Evolutionary conservation across 495 filamentous ascomycete species (phyloP), one percentile per base, ranked within the genome.

Genomic region (Endocarpon pusillum): DNA sequence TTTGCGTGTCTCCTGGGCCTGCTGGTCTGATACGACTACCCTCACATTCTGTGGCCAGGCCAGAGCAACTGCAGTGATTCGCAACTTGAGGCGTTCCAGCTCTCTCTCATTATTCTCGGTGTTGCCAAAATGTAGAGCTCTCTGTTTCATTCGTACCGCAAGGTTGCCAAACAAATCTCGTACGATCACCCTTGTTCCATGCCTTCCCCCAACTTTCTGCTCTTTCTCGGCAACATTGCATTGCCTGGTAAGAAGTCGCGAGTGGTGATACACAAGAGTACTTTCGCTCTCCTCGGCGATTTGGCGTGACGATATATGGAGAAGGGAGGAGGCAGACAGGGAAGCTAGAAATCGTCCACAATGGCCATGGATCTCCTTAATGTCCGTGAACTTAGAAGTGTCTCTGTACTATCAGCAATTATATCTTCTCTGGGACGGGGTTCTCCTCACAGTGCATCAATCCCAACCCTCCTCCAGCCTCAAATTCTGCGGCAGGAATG

Each of bases 91-190:
- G 1, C 58, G 53, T 10, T 81, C 71, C 76, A 82, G 87, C 33
- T 79, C 67, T 35, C 66, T 66, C 19, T 85, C 77, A 2, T 71
- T 38, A 28, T 78, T 69, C 8, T 64, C 55, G 2, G 60, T 58
- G 33, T 53, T 58, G 34, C 65, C 53, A 9, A 58, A 42, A 30
- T 49, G 36, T 3, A 62, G 44, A 8, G 69, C 64, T 43, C 84
- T 67, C 45, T 79, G 80, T 54, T 89, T 93, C 15, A 94, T 75
- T n/a, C 91, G 77, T 8, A 97, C 89, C 1, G 89, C 89, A 76
- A 97, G 85, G 32, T 82, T 85, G 1, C 87, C 89, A 54, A 94
- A 96, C 9, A 97, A 61, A 46, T 93, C 80, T 40, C 81, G 73
- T 2, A 94, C 81, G 3, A 66, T 68, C 6, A 89, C 73, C 30